Conservation (phyloP, 345 rosid genomes). For the Gossypium ekmanianum region DNA sequence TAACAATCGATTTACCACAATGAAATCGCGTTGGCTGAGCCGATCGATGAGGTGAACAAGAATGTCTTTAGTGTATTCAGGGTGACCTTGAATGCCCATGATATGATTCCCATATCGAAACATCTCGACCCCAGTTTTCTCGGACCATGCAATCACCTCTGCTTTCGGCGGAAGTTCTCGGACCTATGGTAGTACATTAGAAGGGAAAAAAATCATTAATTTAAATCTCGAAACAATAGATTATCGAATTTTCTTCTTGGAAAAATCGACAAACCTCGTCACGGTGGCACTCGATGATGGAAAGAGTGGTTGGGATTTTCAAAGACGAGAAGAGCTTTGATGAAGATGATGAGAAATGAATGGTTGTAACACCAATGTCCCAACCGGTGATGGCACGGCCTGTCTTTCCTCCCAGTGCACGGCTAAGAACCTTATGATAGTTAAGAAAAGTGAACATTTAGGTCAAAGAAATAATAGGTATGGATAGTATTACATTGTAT, state of each 20-base stretch:
- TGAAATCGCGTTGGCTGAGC: slow-evolving; percentile 30
- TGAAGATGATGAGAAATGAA: slow-evolving; percentile 40
- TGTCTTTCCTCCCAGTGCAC: slow-evolving; percentile 53
- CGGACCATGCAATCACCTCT: slow-evolving; percentile 51
- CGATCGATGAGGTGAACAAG: slow-evolving; percentile 48
- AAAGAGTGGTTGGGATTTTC: slow-evolving; percentile 33
- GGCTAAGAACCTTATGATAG: slow-evolving; percentile 43
- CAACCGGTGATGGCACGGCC: slow-evolving; percentile 52
- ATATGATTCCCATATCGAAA: slow-evolving; percentile 55
- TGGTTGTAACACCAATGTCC: slow-evolving; percentile 55
- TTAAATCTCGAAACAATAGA: neutral
- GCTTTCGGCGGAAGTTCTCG: slow-evolving; percentile 45
- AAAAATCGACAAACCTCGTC: slow-evolving; percentile 50
- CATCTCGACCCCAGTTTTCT: slow-evolving; percentile 55
- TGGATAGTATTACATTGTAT: too few species aligned
- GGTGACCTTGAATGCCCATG: slow-evolving; percentile 84
- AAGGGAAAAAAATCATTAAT: neutral
- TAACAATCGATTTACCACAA: slow-evolving; percentile 23
- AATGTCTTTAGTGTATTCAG: slow-evolving; percentile 63
- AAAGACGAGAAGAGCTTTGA: slow-evolving; percentile 36
- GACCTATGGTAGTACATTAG: slow-evolving; percentile 29
- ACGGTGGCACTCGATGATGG: slow-evolving; percentile 54
- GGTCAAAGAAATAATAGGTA: too few species aligned
- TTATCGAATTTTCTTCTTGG: neutral
- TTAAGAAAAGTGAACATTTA: too few species aligned